A percentile compares a stretch with the other conserved stretches of the same genome.
phyloP scores from a whole-genome alignment of 108 stramenopile species.

The Licmophora abbreviata region DNA sequence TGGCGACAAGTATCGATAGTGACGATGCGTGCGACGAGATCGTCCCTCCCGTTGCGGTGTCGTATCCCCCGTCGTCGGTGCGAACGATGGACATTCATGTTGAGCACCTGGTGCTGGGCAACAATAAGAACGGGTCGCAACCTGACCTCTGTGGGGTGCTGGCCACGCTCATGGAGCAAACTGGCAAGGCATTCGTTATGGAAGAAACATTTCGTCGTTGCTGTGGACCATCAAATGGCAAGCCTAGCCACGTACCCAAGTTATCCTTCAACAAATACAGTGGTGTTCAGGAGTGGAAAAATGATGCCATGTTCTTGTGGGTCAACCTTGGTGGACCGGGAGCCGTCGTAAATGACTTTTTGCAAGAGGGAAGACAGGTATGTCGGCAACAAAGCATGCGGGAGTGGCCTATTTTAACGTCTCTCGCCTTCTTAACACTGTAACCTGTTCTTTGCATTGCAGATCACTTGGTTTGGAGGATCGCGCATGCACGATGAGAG shows the following conservation, averaged over 20 bases:
- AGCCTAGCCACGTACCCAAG: no score
- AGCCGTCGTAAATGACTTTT: slow-evolving; percentile 50
- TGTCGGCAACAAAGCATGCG: no score
- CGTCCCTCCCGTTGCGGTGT: background rate
- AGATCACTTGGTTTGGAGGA: slow-evolving; percentile 79
- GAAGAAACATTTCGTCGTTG: slow-evolving; percentile 24
- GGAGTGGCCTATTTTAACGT: no score
- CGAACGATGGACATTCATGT: background rate
- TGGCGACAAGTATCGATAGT: no score
- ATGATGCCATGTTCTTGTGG: slow-evolving; percentile 56
- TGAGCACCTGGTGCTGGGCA: background rate
- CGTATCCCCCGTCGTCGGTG: background rate
- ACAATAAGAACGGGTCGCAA: no score
- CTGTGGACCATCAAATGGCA: no score
- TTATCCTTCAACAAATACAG: slow-evolving; percentile 82
- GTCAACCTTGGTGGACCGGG: slow-evolving; percentile 42
- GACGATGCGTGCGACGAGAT: background rate
- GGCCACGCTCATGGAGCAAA: slow-evolving; percentile 32
- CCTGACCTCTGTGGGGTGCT: no score
- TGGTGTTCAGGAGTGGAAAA: slow-evolving; percentile 73
- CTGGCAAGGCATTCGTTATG: slow-evolving; percentile 65
- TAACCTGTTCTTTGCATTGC: no score
- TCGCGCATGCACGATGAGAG: slow-evolving; percentile 57
- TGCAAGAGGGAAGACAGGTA: slow-evolving; percentile 27
- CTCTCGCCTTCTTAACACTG: no score